These are phyloP conservation scores for Hanseniaspora taiwanica DNA, from an alignment of 805 yeast species.

Conservation along the genomic window DNA sequence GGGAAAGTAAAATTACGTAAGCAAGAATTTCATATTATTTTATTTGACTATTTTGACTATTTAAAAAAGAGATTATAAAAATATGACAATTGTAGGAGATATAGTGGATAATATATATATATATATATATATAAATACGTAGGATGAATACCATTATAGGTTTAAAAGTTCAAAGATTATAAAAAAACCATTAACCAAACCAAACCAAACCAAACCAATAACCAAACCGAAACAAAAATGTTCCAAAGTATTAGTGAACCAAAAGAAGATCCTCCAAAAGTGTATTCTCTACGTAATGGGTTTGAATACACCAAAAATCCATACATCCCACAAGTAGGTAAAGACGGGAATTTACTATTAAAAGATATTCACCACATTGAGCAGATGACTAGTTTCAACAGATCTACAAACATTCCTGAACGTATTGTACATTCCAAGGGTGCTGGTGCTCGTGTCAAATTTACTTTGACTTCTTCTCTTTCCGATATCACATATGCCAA, in stretches of 20 bases:
- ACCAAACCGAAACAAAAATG: not conserved
- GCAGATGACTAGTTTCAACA: constrained; percentile 44
- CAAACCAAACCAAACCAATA: not conserved
- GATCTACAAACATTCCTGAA: constrained; percentile 48
- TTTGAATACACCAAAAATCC: constrained; percentile 41
- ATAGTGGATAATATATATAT: no score
- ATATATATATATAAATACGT: no score
- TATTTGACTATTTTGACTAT: no score
- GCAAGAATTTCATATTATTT: no score
- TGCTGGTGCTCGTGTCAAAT: constrained; percentile 47
- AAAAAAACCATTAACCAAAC: not conserved
- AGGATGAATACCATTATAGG: no score
- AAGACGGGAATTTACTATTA: constrained; percentile 44
- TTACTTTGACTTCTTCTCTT: constrained; percentile 45
- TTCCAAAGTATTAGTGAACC: not conserved
- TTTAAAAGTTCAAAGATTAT: not conserved
- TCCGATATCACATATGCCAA: constrained; percentile 35
- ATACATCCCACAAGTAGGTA: constrained; percentile 38
- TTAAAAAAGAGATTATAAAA: no score
- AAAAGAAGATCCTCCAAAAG: constrained; percentile 4
- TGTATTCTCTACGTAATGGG: constrained; percentile 36
- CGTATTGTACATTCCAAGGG: constrained; percentile 60
- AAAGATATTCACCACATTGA: constrained; percentile 49
- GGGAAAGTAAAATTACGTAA: no score
- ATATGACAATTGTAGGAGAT: no score